These are phyloP conservation scores for Sarcodon sp. DNA, from an alignment of 768 basidiomycete genomes.

Conservation along the genomic window DNA sequence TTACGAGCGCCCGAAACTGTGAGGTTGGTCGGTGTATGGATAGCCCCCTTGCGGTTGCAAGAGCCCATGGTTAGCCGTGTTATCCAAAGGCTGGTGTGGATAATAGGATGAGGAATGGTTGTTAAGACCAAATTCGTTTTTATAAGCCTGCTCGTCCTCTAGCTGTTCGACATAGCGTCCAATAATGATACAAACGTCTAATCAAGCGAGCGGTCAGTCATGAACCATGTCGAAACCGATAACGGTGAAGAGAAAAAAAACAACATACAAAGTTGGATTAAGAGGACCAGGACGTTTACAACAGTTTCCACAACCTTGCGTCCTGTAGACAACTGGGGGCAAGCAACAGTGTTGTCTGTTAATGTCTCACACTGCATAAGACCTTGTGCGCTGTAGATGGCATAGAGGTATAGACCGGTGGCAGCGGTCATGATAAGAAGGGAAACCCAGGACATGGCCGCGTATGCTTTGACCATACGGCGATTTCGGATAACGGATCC, in stretches of 20 bases:
- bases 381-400: slow-evolving; percentile 9
- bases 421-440: slow-evolving; percentile 10
- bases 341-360: too few species aligned
- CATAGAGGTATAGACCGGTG: slow-evolving; percentile 11
- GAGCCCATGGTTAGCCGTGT: slow-evolving; percentile 11
- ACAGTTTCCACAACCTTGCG: slow-evolving; percentile 12
- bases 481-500: slow-evolving; percentile 14
- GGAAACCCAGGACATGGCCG: slow-evolving; percentile 11
- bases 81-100: slow-evolving; percentile 7
- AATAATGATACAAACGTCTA: slow-evolving; percentile 15
- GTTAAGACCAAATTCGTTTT: slow-evolving; percentile 13
- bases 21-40: slow-evolving; percentile 13
- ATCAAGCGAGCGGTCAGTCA: not conserved
- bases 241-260: not conserved
- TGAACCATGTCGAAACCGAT: slow-evolving; percentile 5
- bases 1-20: slow-evolving; percentile 9
- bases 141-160: slow-evolving; percentile 14
- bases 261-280: slow-evolving; percentile 13
- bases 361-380: slow-evolving; percentile 4
- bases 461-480: slow-evolving; percentile 15
- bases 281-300: slow-evolving; percentile 7
- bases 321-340: slow-evolving; percentile 5
- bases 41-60: slow-evolving; percentile 11
- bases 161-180: slow-evolving; percentile 16
- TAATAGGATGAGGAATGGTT: slow-evolving; percentile 8